phyloP scores from a whole-genome alignment of 805 yeast genomes.

The Candida xyloterini region DNA sequence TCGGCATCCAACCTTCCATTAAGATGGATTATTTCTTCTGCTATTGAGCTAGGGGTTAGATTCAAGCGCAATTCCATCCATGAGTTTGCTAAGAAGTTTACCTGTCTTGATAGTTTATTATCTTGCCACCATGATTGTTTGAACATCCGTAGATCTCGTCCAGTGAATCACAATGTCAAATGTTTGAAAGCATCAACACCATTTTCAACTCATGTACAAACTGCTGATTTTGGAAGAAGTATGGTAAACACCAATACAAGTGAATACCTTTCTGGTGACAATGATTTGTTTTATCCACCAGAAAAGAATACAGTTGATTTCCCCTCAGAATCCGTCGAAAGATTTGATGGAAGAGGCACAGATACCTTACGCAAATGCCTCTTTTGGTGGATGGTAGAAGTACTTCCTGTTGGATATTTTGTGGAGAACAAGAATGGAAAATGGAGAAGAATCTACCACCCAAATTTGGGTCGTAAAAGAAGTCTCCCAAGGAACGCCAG shows the following conservation, averaged over 20 bases:
- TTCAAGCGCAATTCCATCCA: constrained; percentile 42
- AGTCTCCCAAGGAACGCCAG: constrained; percentile 42
- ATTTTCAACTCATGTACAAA: background rate
- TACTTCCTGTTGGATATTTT: constrained; percentile 55
- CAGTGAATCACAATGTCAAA: constrained; percentile 16
- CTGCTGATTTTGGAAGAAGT: background rate
- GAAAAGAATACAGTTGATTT: constrained; percentile 14
- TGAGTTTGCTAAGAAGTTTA: constrained; percentile 39
- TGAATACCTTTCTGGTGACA: background rate
- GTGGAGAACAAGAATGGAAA: constrained; percentile 44
- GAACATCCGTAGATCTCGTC: constrained; percentile 23
- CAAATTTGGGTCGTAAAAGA: constrained; percentile 56
- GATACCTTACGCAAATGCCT: constrained; percentile 28
- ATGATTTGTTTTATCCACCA: constrained; percentile 16
- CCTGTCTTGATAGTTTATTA: constrained; percentile 41
- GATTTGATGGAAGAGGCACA: constrained; percentile 41
- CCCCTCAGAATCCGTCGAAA: constrained; percentile 22
- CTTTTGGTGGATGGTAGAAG: constrained; percentile 62
- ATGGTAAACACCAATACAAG: background rate
- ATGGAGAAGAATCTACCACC: constrained; percentile 49
- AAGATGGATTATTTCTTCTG: constrained; percentile 60
- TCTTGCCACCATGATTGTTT: constrained; percentile 53
- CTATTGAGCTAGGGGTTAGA: constrained; percentile 46
- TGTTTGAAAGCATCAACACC: background rate
- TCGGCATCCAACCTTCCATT: constrained; percentile 48